Evolutionary conservation across 768 basidiomycete species (phyloP).

Genomic region (Neoboletus brunneissimus): DNA sequence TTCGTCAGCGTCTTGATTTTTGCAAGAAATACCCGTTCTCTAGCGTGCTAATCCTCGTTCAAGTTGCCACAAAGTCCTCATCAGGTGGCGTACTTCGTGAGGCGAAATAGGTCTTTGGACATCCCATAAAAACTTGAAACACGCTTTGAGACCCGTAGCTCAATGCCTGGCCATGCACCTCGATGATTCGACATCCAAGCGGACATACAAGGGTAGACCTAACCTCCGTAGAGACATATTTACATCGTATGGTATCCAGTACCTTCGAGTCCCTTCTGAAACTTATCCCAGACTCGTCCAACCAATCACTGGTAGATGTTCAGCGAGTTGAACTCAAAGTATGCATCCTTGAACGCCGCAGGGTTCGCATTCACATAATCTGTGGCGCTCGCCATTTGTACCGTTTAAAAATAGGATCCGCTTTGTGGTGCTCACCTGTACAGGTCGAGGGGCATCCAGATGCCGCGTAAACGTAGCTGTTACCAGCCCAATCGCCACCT

Average conservation of each 20-base stretch:
- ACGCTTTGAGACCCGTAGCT: neutral
- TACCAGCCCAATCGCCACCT: conserved; percentile 27
- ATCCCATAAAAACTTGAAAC: neutral
- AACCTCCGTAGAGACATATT: neutral
- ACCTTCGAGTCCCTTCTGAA: neutral
- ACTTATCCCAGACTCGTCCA: neutral
- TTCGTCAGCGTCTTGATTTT: neutral
- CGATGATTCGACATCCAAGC: neutral
- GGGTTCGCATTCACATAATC: conserved; percentile 4
- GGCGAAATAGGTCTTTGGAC: neutral
- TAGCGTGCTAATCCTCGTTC: neutral
- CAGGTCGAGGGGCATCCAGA: conserved; percentile 28
- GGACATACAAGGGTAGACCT: neutral
- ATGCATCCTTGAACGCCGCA: neutral
- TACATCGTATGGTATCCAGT: neutral
- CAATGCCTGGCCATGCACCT: neutral
- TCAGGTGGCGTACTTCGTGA: neutral
- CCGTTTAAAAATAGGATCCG: neutral
- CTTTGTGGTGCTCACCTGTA: conserved; percentile 16
- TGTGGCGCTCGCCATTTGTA: neutral
- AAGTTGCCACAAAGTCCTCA: neutral
- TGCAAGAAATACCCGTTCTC: neutral
- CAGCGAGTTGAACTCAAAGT: conserved; percentile 5
- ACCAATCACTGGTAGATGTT: conserved; percentile 1
- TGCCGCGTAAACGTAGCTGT: conserved; percentile 9